Conservation (phyloP, 1,139 yeast genomes). For the Sugiyamaella grinbergsii region DNA sequence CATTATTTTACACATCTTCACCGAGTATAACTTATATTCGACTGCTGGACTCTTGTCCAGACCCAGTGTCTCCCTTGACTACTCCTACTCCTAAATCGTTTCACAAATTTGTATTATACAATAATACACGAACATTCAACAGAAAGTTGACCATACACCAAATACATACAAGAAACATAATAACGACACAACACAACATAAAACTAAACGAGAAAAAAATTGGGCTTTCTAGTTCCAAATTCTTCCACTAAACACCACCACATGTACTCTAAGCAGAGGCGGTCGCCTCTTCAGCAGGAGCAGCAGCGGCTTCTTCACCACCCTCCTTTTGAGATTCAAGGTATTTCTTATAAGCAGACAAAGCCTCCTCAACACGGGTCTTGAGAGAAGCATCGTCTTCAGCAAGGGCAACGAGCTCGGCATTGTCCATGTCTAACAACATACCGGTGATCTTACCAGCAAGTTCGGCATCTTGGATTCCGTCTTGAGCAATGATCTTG, state of each 20-base stretch:
- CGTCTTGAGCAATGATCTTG: conserved; percentile 87
- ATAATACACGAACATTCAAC: conserved; percentile 17
- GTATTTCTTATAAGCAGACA: conserved; percentile 60
- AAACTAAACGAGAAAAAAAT: conserved; percentile 1
- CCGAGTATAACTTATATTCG: conserved; percentile 4
- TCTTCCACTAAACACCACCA: background rate
- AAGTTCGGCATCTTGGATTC: conserved; percentile 83
- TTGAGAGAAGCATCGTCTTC: conserved; percentile 84
- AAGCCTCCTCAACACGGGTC: conserved; percentile 93
- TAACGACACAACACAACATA: conserved; percentile 4
- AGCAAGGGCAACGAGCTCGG: conserved; percentile 84
- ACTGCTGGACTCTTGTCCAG: conserved; percentile 11
- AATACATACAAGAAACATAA: conserved; percentile 14
- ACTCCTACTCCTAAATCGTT: background rate
- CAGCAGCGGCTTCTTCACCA: conserved; percentile 15
- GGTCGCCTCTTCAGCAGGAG: conserved; percentile 7
- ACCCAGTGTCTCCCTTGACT: conserved; percentile 5
- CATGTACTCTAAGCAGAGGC: conserved; percentile 16
- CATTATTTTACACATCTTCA: background rate
- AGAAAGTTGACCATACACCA: conserved; percentile 17
- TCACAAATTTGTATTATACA: conserved; percentile 15
- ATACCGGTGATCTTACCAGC: conserved; percentile 99
- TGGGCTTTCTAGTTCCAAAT: too few species aligned
- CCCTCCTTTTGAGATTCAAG: conserved; percentile 38
- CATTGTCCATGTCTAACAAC: conserved; percentile 94